phyloP scores from a whole-genome alignment of 176 grass and related monocot genomes.

The Secale cereale region DNA sequence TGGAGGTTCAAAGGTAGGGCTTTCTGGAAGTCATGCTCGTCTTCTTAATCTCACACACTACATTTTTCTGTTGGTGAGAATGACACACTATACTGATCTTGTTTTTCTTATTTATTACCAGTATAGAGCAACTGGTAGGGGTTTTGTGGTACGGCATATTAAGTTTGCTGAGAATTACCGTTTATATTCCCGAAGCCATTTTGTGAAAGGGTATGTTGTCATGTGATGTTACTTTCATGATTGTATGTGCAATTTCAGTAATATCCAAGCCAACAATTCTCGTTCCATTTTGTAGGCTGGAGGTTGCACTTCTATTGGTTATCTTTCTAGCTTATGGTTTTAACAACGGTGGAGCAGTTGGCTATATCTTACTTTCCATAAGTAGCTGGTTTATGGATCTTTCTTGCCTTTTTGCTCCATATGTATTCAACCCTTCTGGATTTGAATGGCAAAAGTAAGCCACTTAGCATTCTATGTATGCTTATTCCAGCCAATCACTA shows the following conservation, averaged over 20 bases:
- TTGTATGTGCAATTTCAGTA: background rate
- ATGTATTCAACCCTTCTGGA: conserved; percentile 91
- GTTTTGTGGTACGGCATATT: conserved; percentile 84
- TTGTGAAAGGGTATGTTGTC: conserved; percentile 83
- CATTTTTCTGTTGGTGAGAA: background rate
- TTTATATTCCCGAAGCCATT: conserved; percentile 87
- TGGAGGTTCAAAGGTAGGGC: conserved; percentile 77
- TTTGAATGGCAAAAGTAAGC: conserved; percentile 87
- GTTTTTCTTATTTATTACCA: conserved; percentile 29
- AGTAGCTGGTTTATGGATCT: conserved; percentile 95
- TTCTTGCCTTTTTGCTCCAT: conserved; percentile 95
- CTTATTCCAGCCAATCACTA: background rate
- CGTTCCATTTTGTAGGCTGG: conserved; percentile 54
- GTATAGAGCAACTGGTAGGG: conserved; percentile 85
- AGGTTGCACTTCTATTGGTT: conserved; percentile 73
- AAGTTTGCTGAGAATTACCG: conserved; percentile 95
- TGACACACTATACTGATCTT: background rate
- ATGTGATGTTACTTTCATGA: background rate
- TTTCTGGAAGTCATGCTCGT: background rate
- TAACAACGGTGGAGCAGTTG: conserved; percentile 74
- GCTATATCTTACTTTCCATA: conserved; percentile 90
- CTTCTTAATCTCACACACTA: background rate
- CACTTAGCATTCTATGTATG: conserved; percentile 28
- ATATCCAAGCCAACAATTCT: conserved; percentile 9
- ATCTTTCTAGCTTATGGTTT: conserved; percentile 76